phyloP scores from a whole-genome alignment of 371 early-diverging fungal species.

The Rhizopus delemar region DNA sequence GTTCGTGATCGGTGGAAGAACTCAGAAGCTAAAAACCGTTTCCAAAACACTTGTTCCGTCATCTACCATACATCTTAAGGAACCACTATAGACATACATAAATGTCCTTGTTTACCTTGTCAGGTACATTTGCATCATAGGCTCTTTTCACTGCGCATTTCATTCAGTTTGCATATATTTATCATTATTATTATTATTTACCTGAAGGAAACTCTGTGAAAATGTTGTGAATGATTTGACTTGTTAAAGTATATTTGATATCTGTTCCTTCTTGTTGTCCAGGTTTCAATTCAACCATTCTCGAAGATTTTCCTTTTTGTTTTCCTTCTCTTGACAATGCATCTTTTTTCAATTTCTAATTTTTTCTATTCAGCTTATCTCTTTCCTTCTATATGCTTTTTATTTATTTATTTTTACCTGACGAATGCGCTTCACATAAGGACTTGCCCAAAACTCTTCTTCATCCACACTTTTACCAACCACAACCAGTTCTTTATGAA shows the following conservation, averaged over 20 bases:
- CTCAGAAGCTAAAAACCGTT: slow-evolving; percentile 80
- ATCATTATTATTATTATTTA: slow-evolving; percentile 21
- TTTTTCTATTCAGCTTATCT: neutral
- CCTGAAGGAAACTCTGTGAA: slow-evolving; percentile 89
- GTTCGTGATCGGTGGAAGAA: slow-evolving; percentile 84
- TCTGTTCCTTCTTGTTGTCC: slow-evolving; percentile 79
- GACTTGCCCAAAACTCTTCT: slow-evolving; percentile 91
- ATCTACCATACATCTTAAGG: slow-evolving; percentile 36
- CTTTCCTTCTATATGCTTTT: neutral
- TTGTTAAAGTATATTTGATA: slow-evolving; percentile 85
- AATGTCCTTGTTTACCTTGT: slow-evolving; percentile 51
- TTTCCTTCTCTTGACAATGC: slow-evolving; percentile 69
- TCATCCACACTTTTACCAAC: slow-evolving; percentile 71
- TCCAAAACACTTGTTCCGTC: slow-evolving; percentile 87
- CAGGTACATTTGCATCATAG: slow-evolving; percentile 83
- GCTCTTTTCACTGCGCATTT: slow-evolving; percentile 69
- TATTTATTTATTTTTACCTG: slow-evolving; percentile 20
- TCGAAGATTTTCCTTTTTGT: slow-evolving; percentile 83
- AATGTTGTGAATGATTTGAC: slow-evolving; percentile 86
- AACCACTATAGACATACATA: neutral
- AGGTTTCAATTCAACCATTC: slow-evolving; percentile 78
- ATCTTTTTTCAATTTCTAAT: slow-evolving; percentile 69
- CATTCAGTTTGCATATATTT: neutral
- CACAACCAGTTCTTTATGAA: slow-evolving; percentile 83
- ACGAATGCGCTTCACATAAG: slow-evolving; percentile 59